Evolutionary conservation across 208 protist species (phyloP).

Genomic region (Lotmaria passim): DNA sequence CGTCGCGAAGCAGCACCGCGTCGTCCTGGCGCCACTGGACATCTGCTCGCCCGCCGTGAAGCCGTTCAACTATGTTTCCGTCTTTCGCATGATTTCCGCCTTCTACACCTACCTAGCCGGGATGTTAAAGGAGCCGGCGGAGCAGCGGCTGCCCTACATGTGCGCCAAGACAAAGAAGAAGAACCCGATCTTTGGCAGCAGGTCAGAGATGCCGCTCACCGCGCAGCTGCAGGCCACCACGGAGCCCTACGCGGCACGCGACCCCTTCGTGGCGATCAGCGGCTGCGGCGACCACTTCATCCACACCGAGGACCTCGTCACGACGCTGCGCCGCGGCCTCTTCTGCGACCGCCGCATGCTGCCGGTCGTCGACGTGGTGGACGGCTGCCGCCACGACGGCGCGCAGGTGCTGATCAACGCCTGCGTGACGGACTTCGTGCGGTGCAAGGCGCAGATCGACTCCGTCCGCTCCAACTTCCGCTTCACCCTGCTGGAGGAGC

Average conservation of each 20-base stretch:
- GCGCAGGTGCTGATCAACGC: slow-evolving; percentile 90
- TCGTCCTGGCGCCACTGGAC: slow-evolving; percentile 74
- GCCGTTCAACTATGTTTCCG: slow-evolving; percentile 60
- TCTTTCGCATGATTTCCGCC: slow-evolving; percentile 75
- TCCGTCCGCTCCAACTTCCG: slow-evolving; percentile 79
- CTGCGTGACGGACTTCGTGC: slow-evolving; percentile 83
- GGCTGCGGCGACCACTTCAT: slow-evolving; percentile 87
- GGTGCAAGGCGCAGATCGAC: slow-evolving; percentile 85
- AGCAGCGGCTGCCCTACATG: slow-evolving; percentile 79
- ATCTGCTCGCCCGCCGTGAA: slow-evolving; percentile 37
- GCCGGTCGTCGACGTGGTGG: slow-evolving; percentile 79
- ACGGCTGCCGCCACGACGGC: slow-evolving; percentile 86
- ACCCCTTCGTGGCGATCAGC: slow-evolving; percentile 85
- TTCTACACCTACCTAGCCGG: slow-evolving; percentile 77
- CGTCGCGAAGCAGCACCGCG: slow-evolving; percentile 71
- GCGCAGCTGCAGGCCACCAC: slow-evolving; percentile 52
- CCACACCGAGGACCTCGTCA: slow-evolving; percentile 77
- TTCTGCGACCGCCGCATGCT: slow-evolving; percentile 85
- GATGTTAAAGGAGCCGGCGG: slow-evolving; percentile 42
- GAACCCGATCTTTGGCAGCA: slow-evolving; percentile 61
- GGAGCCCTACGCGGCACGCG: slow-evolving; percentile 71
- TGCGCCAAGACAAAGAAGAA: slow-evolving; percentile 53
- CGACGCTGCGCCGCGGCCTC: slow-evolving; percentile 82
- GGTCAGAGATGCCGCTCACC: slow-evolving; percentile 57
- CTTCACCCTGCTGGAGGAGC: slow-evolving; percentile 84